Evolutionary conservation across 1,284 basidiomycete species (phyloP).

Genomic region (Pholiota adiposa): DNA sequence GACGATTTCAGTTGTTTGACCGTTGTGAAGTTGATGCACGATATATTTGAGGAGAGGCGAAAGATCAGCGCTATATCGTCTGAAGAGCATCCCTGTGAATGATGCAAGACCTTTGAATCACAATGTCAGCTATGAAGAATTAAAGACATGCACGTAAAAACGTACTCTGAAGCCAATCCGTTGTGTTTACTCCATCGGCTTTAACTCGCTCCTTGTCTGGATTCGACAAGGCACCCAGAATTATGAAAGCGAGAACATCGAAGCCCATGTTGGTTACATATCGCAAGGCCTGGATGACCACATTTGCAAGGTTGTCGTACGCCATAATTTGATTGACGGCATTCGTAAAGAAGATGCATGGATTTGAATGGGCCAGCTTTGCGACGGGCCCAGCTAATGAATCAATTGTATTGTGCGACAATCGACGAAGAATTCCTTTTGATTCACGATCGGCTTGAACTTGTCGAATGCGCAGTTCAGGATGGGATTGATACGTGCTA

Average conservation of each 20-base stretch:
- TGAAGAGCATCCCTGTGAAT: conserved; percentile 92
- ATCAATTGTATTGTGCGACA: conserved; percentile 84
- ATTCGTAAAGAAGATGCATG: conserved; percentile 88
- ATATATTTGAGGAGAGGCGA: conserved; percentile 89
- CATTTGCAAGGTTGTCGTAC: conserved; percentile 93
- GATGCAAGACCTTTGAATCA: conserved; percentile 76
- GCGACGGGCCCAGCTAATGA: conserved; percentile 88
- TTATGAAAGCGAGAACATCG: conserved; percentile 89
- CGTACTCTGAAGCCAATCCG: conserved; percentile 94
- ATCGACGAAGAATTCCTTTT: conserved; percentile 79
- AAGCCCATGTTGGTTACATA: conserved; percentile 93
- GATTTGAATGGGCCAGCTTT: conserved; percentile 93
- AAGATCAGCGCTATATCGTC: conserved; percentile 84
- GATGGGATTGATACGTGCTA: conserved; percentile 68
- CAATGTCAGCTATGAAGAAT: conserved; percentile 21
- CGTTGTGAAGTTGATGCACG: conserved; percentile 86
- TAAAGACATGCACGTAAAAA: conserved; percentile 22
- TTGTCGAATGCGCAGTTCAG: conserved; percentile 73
- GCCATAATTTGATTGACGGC: conserved; percentile 95
- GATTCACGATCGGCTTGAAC: conserved; percentile 79
- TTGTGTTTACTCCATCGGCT: conserved; percentile 90
- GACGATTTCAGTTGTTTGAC: conserved; percentile 87
- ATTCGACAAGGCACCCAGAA: conserved; percentile 89
- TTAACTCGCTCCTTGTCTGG: conserved; percentile 87
- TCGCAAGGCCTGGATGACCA: conserved; percentile 89